Percentiles rank a stretch among this genome's conserved stretches.
Evolutionary conservation across 208 protist species (phyloP).

Genomic region (Zelonia costaricensis): DNA sequence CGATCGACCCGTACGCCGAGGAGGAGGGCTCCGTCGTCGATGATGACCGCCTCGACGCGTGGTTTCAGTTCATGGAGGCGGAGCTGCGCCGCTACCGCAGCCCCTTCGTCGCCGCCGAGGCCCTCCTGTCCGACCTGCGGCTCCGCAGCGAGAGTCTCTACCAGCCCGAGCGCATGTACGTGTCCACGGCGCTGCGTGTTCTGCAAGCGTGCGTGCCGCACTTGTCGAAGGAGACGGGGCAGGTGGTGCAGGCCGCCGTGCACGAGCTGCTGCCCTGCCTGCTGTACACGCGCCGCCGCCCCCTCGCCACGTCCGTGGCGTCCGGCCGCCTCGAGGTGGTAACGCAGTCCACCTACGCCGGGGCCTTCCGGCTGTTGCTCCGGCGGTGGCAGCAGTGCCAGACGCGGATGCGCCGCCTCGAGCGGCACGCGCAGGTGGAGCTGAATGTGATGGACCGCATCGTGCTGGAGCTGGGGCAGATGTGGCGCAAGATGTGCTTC

Average conservation of each 20-base stretch:
- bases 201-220: slow-evolving; percentile 61
- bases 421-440: slow-evolving; percentile 46
- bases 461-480: slow-evolving; percentile 58
- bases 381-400: slow-evolving; percentile 51
- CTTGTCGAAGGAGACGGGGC: slow-evolving; percentile 45
- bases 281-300: slow-evolving; percentile 59
- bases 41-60: slow-evolving; percentile 43
- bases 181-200: slow-evolving; percentile 71
- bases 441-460: slow-evolving; percentile 73
- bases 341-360: slow-evolving; percentile 51
- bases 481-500: slow-evolving; percentile 90
- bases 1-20: slow-evolving; percentile 76
- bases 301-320: background rate
- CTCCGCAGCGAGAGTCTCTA: slow-evolving; percentile 34
- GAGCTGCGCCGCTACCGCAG: slow-evolving; percentile 69
- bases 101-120: slow-evolving; percentile 84
- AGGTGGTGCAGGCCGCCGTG: slow-evolving; percentile 58
- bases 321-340: slow-evolving; percentile 2
- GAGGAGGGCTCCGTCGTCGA: slow-evolving; percentile 35
- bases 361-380: slow-evolving; percentile 70
- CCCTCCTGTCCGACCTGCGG: slow-evolving; percentile 64
- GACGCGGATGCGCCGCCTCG: slow-evolving; percentile 30
- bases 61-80: slow-evolving; percentile 59
- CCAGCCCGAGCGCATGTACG: slow-evolving; percentile 58
- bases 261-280: slow-evolving; percentile 77